Evolutionary conservation across 139 green algal genomes (phyloP), one percentile per base, ranked within the genome.

Genomic region (Haematococcus sp.): DNA sequence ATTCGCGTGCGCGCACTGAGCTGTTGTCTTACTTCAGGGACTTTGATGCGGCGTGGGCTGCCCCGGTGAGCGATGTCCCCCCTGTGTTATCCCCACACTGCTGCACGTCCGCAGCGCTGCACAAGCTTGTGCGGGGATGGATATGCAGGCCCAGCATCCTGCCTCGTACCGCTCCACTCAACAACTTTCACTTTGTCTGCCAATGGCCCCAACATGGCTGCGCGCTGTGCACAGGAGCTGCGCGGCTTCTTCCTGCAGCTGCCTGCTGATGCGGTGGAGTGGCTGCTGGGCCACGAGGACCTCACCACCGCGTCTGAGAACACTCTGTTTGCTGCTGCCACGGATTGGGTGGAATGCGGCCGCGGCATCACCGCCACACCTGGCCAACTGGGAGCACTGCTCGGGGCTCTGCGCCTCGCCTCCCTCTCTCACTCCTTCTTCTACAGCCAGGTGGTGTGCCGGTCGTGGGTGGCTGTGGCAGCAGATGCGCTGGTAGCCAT

Each of bases 201-300:
- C 40, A 49, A 49, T 11, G 7, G 40, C 40, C 40, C 7, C 11
- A 7, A 49, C 7, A 7, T 49, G 40, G 40, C 40, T 49, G 40
- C 40, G 11, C 40, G 40, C n/a, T n/a, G n/a, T n/a, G n/a, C n/a
- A n/a, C 58, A 65, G 58, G 58, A 65, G 58, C 23, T 65, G 58
- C 58, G 58, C 9, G 58, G 25, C 28, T 30, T 22, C 58, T 65
- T 65, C 58, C 25, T 65, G n/a, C n/a, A 65, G 58, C 58, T 65
- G 23, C 58, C 58, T 35, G 17, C 58, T 3, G 58, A 65, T 34
- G 23, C 23, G 28, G 23, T 65, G n/a, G 58, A 33, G n/a, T 65
- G 30, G 11, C n/a, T 65, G 23, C 25, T 65, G 30, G 30, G n/a
- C 25, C 58, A 65, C 58, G 7, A 22, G 34, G 58, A 65, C 25